Conservation (phyloP, 2,329 filamentous ascomycete genomes). For the Cryphonectria naterciae region DNA sequence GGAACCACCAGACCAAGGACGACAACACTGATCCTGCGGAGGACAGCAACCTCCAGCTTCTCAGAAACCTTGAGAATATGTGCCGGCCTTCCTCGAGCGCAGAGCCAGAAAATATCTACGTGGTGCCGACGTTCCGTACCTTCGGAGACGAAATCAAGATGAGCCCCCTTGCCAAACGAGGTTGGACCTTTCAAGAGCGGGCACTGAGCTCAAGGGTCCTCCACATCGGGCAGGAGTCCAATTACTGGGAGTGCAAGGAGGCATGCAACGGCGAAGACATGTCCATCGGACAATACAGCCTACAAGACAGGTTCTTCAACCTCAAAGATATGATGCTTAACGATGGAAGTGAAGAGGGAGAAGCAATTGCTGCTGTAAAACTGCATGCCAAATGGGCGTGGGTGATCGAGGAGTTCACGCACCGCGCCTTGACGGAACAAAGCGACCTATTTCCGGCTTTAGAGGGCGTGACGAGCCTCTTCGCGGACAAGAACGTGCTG, state of each 20-base stretch:
- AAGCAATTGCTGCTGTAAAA: not conserved
- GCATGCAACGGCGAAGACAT: conserved; percentile 5
- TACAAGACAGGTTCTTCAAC: conserved; percentile 3
- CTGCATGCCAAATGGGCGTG: conserved; percentile 7
- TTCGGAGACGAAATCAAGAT: not conserved
- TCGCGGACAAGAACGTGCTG: not conserved
- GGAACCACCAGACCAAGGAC: not conserved
- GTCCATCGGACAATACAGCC: not conserved
- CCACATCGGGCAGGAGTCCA: conserved; percentile 6
- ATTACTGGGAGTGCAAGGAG: conserved; percentile 8
- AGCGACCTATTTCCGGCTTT: conserved; percentile 1
- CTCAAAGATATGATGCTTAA: conserved; percentile 1
- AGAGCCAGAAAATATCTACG: conserved; percentile 1
- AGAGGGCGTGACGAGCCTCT: conserved; percentile 4
- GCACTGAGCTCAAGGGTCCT: not conserved
- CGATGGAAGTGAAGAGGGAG: not conserved
- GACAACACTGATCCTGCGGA: not conserved
- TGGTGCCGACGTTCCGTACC: not conserved
- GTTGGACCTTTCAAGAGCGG: conserved; percentile 6
- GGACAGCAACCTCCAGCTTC: not conserved
- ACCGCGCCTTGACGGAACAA: not conserved
- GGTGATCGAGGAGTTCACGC: conserved; percentile 1
- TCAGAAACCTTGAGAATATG: not conserved
- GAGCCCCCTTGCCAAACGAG: not conserved
- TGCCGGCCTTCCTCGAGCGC: not conserved